Conservation (phyloP, 2,329 filamentous ascomycete genomes). For the Fusarium sp. region DNA sequence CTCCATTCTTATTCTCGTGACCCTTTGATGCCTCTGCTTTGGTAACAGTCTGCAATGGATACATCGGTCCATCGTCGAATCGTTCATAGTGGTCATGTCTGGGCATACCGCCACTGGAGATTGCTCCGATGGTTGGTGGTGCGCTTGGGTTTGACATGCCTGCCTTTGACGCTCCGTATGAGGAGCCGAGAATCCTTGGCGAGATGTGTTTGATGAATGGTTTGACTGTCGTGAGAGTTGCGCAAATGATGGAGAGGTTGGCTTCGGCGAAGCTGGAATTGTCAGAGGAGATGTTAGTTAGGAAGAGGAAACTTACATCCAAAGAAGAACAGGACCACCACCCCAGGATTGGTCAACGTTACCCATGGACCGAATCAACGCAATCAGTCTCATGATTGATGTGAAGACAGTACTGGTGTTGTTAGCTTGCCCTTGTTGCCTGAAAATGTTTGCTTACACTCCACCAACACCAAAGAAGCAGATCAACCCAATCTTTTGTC, state of each 20-base stretch:
- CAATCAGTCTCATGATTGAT: constrained; percentile 26
- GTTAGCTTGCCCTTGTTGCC: background rate
- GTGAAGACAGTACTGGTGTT: constrained; percentile 20
- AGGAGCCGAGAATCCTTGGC: constrained; percentile 14
- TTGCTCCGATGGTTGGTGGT: constrained; percentile 17
- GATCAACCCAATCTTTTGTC: constrained; percentile 18
- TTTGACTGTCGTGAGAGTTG: constrained; percentile 18
- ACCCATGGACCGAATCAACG: constrained; percentile 13
- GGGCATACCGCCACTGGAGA: background rate
- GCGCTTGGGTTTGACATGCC: constrained; percentile 19
- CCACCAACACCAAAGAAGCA: constrained; percentile 17
- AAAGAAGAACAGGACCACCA: constrained; percentile 18
- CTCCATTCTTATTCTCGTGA: background rate
- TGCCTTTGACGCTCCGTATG: background rate
- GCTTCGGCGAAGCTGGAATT: constrained; percentile 16
- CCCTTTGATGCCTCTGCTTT: background rate
- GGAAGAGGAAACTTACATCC: constrained; percentile 13
- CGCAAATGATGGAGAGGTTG: constrained; percentile 32
- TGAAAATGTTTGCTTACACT: background rate
- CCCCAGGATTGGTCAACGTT: constrained; percentile 18
- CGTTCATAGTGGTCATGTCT: constrained; percentile 14
- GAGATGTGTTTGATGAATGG: constrained; percentile 28
- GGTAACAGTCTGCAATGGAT: constrained; percentile 10
- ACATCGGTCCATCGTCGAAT: constrained; percentile 9
- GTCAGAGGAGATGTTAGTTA: background rate